These are phyloP conservation scores for Blakeslea trispora DNA, from an alignment of 371 early-diverging fungal genomes.

Conservation along the genomic window DNA sequence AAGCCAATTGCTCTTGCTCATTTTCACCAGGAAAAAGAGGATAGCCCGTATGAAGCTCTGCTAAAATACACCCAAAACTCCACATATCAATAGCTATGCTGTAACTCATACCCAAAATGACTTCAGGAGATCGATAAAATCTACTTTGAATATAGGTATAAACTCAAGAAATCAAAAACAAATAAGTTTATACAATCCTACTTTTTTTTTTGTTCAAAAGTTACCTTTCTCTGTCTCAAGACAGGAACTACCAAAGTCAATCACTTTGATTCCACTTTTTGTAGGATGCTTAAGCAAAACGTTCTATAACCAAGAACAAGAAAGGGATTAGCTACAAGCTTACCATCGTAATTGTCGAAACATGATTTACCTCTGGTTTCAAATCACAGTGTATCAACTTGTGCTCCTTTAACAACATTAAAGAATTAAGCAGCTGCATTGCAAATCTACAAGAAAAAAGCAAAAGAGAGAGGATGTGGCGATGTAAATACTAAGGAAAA, in stretches of 20 bases:
- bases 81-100: slow-evolving; percentile 96
- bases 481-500: too few species aligned
- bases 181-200: neutral
- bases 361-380: slow-evolving; percentile 74
- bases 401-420: slow-evolving; percentile 61
- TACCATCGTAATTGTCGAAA: neutral
- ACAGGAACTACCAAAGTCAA: slow-evolving; percentile 92
- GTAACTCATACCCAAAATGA: slow-evolving; percentile 84
- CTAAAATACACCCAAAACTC: slow-evolving; percentile 97
- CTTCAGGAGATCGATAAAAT: slow-evolving; percentile 98
- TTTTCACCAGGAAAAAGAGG: slow-evolving; percentile 97
- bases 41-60: slow-evolving; percentile 84
- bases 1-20: slow-evolving; percentile 89
- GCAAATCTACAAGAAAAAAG: slow-evolving; percentile 47
- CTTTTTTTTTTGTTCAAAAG: too few species aligned
- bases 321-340: neutral
- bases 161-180: slow-evolving; percentile 32
- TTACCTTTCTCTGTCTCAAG: slow-evolving; percentile 63
- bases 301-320: too few species aligned
- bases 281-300: slow-evolving; percentile 62
- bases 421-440: slow-evolving; percentile 73
- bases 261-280: slow-evolving; percentile 78
- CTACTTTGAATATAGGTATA: slow-evolving; percentile 96
- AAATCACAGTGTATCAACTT: slow-evolving; percentile 90
- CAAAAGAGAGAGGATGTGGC: too few species aligned